A percentile compares a stretch with the other conserved stretches of the same genome.
phyloP scores from a whole-genome alignment of 768 basidiomycete genomes.

The Peribolospora baueri region DNA sequence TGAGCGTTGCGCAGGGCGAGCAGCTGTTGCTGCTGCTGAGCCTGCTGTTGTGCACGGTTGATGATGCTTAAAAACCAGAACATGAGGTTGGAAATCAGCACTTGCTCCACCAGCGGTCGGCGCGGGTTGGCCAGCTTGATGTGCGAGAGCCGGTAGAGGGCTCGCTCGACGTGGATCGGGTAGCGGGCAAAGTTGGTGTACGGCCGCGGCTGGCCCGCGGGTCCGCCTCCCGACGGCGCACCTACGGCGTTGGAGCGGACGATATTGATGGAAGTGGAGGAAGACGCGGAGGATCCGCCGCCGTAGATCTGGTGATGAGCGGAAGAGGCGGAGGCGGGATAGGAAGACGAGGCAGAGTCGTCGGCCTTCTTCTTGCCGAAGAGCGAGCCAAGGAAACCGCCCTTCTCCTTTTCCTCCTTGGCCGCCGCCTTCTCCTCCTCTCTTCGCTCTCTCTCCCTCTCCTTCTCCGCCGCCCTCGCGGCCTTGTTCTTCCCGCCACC shows the following conservation, averaged over 20 bases:
- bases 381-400: constrained; percentile 69
- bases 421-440: constrained; percentile 27
- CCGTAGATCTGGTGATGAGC: constrained; percentile 12
- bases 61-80: constrained; percentile 99
- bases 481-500: constrained; percentile 9
- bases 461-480: constrained; percentile 8
- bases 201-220: constrained; percentile 9
- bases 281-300: constrained; percentile 39
- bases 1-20: background rate
- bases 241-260: background rate
- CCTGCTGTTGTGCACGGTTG: constrained; percentile 24
- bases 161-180: constrained; percentile 94
- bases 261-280: background rate
- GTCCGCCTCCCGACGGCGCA: background rate
- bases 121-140: constrained; percentile 97
- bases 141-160: constrained; percentile 88
- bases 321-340: constrained; percentile 10
- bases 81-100: constrained; percentile 26
- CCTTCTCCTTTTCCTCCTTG: constrained; percentile 38
- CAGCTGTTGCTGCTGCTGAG: background rate
- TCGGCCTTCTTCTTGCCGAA: constrained; percentile 75
- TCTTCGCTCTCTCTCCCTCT: constrained; percentile 11
- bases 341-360: constrained; percentile 23
- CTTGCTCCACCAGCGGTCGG: constrained; percentile 89
- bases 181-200: constrained; percentile 34